Base-by-base conservation (phyloP, 2,329 filamentous ascomycete genomes). In the Trichoderma simmonsii region DNA sequence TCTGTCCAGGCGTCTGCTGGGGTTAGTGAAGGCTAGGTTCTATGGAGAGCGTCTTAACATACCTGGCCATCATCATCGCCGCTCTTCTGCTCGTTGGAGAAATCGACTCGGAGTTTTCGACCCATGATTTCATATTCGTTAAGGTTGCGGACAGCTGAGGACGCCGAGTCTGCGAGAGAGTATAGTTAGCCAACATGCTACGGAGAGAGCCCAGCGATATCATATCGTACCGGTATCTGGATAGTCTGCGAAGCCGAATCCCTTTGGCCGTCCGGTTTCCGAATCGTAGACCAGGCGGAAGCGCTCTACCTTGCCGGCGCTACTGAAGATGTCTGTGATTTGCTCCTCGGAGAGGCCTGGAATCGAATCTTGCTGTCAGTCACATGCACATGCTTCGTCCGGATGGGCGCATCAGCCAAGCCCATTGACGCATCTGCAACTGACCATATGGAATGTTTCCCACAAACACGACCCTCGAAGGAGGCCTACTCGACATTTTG, bases 91-190 rank as follows among this genome's bases (percentile, higher is more conserved):
- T 98, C 95, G 81, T 97, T 97, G 72, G 93, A 96, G 83, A 97
- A 99, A 82, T 98, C 96, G 71, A 99, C 96, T 73, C 95, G 90
- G 74, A 99, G 88, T 82, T 97, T 97, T 78, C 96, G 90, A 70
- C 94, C 94, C 91, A 97, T 97, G 79, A 98, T 91, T 81, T 98
- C 95, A 83, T 94, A 91, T 81, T 97, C 94, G 84, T 98, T 97
- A 67, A 98, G 85, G 80, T 99, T 98, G 76, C 95, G 92, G 62
- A 98, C 95, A 3, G 96, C 96, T 2, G 94, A 97, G 48, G 95
- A 94, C 36, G 96, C 96, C 30, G 94, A 91, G 77, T 91, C 89
- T 90, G 54, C 9, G 39, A 32, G 24, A 57, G 30, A 15, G 6
- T 6, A 39, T 5, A 6, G 71, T 78, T 64, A 81, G 76, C 70